A percentile compares a stretch with the other conserved stretches of the same genome.
phyloP scores from a whole-genome alignment of 2,329 filamentous ascomycete species.

The Pyricularia pennisetigena region DNA sequence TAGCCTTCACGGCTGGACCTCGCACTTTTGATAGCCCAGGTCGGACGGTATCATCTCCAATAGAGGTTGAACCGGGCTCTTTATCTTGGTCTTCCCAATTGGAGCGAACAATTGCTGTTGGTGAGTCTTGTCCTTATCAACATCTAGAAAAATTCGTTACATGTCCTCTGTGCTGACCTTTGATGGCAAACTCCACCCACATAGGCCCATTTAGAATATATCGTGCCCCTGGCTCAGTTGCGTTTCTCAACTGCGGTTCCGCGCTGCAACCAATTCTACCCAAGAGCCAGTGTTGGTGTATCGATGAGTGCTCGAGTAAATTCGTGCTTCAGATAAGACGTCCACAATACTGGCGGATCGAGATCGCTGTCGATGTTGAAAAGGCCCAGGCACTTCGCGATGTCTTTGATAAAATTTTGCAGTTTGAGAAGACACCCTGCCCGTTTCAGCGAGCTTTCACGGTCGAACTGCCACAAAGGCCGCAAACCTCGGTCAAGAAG shows the following conservation, averaged over 20 bases:
- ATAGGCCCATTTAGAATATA: conserved; percentile 72
- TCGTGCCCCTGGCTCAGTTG: conserved; percentile 73
- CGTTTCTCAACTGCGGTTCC: conserved; percentile 77
- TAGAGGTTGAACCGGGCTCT: conserved; percentile 46
- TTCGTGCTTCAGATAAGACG: conserved; percentile 81
- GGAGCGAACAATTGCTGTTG: conserved; percentile 72
- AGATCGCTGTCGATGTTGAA: conserved; percentile 59
- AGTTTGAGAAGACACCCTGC: conserved; percentile 81
- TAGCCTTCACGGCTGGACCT: conserved; percentile 36
- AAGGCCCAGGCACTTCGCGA: conserved; percentile 58
- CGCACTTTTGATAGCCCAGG: conserved; percentile 22
- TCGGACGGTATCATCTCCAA: conserved; percentile 17
- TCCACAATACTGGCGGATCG: conserved; percentile 84
- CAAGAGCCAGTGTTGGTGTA: conserved; percentile 88
- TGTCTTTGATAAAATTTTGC: conserved; percentile 62
- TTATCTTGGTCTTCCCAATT: conserved; percentile 66
- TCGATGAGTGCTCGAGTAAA: conserved; percentile 68
- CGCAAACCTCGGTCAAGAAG: conserved; percentile 54
- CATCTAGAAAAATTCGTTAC: background rate
- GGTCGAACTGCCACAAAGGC: conserved; percentile 61
- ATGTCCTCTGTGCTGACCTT: background rate
- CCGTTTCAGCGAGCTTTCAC: conserved; percentile 74
- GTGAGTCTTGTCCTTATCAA: conserved; percentile 29
- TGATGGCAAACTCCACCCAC: background rate
- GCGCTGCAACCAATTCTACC: conserved; percentile 80